Evolutionary conservation across 148 eudicot species (phyloP).

Genomic region (Salicornia ramosissima): DNA sequence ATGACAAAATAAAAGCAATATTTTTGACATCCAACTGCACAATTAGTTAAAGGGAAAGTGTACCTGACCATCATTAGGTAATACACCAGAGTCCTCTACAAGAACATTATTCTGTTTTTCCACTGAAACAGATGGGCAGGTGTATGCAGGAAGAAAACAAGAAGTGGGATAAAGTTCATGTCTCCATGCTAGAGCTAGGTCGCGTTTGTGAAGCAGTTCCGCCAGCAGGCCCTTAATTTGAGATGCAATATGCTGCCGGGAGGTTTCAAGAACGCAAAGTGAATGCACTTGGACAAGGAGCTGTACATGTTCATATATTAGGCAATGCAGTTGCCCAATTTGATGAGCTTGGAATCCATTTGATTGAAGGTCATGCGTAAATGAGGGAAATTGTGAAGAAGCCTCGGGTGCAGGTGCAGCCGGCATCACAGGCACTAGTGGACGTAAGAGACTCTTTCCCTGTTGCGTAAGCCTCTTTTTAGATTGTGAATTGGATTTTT

Average conservation of each 20-base stretch:
- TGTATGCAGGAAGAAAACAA: slow-evolving; percentile 42
- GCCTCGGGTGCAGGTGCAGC: slow-evolving; percentile 37
- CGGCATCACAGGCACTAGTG: slow-evolving; percentile 48
- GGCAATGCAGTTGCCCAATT: slow-evolving; percentile 71
- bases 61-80: slow-evolving; percentile 37
- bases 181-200: slow-evolving; percentile 56
- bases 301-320: slow-evolving; percentile 89
- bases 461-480: slow-evolving; percentile 35
- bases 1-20: slow-evolving; percentile 17
- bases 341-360: slow-evolving; percentile 75
- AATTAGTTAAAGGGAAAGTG: slow-evolving; percentile 21
- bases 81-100: slow-evolving; percentile 18
- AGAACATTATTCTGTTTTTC: slow-evolving; percentile 29
- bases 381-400: slow-evolving; percentile 28
- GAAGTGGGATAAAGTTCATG: slow-evolving; percentile 52
- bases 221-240: slow-evolving; percentile 61
- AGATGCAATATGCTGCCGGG: slow-evolving; percentile 60
- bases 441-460: slow-evolving; percentile 57
- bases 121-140: slow-evolving; percentile 38
- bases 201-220: slow-evolving; percentile 56
- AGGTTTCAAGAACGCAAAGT: slow-evolving; percentile 67
- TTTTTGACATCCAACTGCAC: slow-evolving; percentile 17
- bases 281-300: slow-evolving; percentile 88
- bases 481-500: slow-evolving; percentile 32
- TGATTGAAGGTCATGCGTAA: slow-evolving; percentile 28